Percentiles rank a stretch among this genome's conserved stretches.
These are phyloP conservation scores for Lactifluus piperatus DNA, from an alignment of 768 basidiomycete genomes.

Conservation along the genomic window DNA sequence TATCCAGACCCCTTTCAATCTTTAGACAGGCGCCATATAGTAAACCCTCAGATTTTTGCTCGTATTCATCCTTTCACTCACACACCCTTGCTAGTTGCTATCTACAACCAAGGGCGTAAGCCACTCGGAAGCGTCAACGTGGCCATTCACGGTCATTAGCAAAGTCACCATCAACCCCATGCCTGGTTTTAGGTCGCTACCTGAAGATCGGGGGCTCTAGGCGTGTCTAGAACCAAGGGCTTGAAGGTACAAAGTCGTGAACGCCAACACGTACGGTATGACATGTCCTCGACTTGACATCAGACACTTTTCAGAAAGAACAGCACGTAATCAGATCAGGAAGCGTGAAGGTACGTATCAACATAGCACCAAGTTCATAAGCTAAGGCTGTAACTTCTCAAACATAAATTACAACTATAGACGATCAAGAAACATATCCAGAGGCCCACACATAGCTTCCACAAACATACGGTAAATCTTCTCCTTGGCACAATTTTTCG, in stretches of 20 bases:
- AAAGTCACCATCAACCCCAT: no score
- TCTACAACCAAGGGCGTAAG: background rate
- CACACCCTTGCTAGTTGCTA: background rate
- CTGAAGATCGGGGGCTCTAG: no score
- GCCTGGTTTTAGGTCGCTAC: no score
- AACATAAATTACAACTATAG: background rate
- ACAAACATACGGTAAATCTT: background rate
- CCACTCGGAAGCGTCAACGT: no score
- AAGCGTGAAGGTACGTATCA: background rate
- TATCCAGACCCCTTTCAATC: background rate
- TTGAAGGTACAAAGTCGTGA: no score
- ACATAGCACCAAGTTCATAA: background rate
- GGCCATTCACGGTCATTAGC: no score
- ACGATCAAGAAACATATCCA: background rate
- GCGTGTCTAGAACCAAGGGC: background rate
- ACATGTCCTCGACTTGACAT: background rate
- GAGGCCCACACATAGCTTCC: background rate
- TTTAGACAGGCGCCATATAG: background rate
- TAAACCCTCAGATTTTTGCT: background rate
- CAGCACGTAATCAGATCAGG: background rate
- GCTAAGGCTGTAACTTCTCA: background rate
- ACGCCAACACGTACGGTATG: no score
- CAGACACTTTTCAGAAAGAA: background rate
- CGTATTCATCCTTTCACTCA: background rate
- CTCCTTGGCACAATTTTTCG: background rate